phyloP scores from a whole-genome alignment of 768 basidiomycete genomes.

The Coprinellus micaceus region DNA sequence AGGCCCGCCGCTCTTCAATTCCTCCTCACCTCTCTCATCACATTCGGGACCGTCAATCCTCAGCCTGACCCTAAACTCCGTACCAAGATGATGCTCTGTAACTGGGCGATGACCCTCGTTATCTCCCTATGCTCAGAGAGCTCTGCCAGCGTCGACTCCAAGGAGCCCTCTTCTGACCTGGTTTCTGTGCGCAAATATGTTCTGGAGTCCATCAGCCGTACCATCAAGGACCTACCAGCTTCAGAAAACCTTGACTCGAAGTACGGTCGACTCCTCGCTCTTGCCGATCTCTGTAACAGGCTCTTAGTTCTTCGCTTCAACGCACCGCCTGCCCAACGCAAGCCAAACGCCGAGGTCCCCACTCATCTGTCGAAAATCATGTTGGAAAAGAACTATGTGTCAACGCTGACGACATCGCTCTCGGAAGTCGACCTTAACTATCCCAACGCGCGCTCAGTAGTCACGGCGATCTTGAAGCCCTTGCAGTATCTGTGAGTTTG shows the following conservation, averaged over 20 bases:
- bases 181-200: constrained; percentile 91
- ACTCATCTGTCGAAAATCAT: constrained; percentile 96
- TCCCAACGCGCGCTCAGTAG: constrained; percentile 81
- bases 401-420: constrained; percentile 80
- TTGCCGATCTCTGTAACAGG: constrained; percentile 85
- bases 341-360: constrained; percentile 67
- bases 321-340: constrained; percentile 42
- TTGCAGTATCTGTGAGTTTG: constrained; percentile 79
- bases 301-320: constrained; percentile 79
- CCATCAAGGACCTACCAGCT: constrained; percentile 73
- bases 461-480: constrained; percentile 85
- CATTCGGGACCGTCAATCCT: constrained; percentile 69
- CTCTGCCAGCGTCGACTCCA: constrained; percentile 57
- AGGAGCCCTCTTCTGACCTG: constrained; percentile 75
- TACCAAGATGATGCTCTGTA: constrained; percentile 61
- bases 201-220: constrained; percentile 81
- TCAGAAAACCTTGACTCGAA: constrained; percentile 63
- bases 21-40: constrained; percentile 78
- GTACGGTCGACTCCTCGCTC: constrained; percentile 85
- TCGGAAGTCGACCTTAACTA: constrained; percentile 95
- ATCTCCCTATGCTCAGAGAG: constrained; percentile 93
- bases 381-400: constrained; percentile 96
- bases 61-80: constrained; percentile 53
- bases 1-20: constrained; percentile 70
- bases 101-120: constrained; percentile 86